phyloP scores from a whole-genome alignment of 768 basidiomycete species.

The Clathrus columnatus region DNA sequence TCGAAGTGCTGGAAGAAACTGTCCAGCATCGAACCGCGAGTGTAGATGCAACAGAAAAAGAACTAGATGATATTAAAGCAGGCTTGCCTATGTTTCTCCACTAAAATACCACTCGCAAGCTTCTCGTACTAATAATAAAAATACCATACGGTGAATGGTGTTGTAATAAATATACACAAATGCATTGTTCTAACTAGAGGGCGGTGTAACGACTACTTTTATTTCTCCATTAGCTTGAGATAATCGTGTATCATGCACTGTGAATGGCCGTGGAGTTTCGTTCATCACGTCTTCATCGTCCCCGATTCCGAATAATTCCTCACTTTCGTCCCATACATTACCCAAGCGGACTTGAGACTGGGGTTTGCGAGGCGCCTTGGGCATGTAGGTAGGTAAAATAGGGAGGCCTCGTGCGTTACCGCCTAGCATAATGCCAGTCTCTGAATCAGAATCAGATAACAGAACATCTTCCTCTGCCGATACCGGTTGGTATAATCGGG shows the following conservation, averaged over 20 bases:
- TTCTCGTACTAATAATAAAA: not conserved
- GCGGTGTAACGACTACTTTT: slow-evolving; percentile 7
- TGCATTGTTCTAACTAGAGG: slow-evolving; percentile 1
- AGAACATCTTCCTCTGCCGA: slow-evolving; percentile 31
- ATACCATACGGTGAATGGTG: not conserved
- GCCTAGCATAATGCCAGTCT: slow-evolving; percentile 33
- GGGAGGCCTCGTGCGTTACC: slow-evolving; percentile 43
- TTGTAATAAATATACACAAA: not conserved
- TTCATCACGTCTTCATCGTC: slow-evolving; percentile 54
- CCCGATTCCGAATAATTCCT: slow-evolving; percentile 65
- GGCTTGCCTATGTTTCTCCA: no score
- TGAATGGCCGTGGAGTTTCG: slow-evolving; percentile 9
- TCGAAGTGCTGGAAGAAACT: slow-evolving; percentile 34
- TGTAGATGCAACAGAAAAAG: slow-evolving; percentile 32
- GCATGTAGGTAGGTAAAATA: slow-evolving; percentile 42
- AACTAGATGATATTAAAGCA: not conserved
- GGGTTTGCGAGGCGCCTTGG: slow-evolving; percentile 14
- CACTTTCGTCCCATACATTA: slow-evolving; percentile 67
- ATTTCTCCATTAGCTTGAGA: not conserved
- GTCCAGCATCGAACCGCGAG: slow-evolving; percentile 36
- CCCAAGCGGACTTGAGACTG: slow-evolving; percentile 33
- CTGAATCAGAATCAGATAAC: slow-evolving; percentile 32
- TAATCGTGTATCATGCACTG: slow-evolving; percentile 1
- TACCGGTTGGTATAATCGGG: slow-evolving; percentile 69
- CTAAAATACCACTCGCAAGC: not conserved